Evolutionary conservation across 371 early-diverging fungal species (phyloP).

Genomic region (Mortierella sp.): DNA sequence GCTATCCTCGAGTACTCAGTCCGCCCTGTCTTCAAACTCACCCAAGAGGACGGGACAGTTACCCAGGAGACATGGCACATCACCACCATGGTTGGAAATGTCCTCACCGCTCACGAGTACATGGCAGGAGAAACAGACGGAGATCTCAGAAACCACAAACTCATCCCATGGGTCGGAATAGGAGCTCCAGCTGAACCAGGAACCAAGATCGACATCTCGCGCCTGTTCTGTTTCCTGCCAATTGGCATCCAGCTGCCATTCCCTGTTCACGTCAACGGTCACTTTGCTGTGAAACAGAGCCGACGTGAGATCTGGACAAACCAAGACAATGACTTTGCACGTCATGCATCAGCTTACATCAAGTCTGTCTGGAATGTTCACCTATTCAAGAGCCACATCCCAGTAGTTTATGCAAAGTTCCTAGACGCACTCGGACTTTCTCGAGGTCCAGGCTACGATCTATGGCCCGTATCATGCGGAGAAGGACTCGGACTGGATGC

Average conservation of each 20-base stretch:
- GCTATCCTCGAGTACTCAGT: slow-evolving; percentile 23
- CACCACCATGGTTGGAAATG: slow-evolving; percentile 33
- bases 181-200: slow-evolving; percentile 27
- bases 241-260: slow-evolving; percentile 51
- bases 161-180: slow-evolving; percentile 55
- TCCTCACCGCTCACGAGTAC: slow-evolving; percentile 9
- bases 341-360: slow-evolving; percentile 25
- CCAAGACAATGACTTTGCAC: slow-evolving; percentile 27
- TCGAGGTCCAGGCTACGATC: slow-evolving; percentile 18
- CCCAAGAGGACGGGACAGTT: slow-evolving; percentile 14
- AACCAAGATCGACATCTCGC: slow-evolving; percentile 9
- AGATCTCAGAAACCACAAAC: slow-evolving; percentile 24
- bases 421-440: slow-evolving; percentile 15
- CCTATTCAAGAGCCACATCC: slow-evolving; percentile 35
- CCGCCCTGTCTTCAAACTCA: slow-evolving; percentile 15
- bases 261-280: slow-evolving; percentile 52
- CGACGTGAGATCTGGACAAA: slow-evolving; percentile 41
- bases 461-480: slow-evolving; percentile 26
- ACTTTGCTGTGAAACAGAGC: slow-evolving; percentile 53
- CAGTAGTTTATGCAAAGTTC: slow-evolving; percentile 41
- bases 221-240: slow-evolving; percentile 53
- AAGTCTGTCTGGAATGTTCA: slow-evolving; percentile 50
- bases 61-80: slow-evolving; percentile 31
- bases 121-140: slow-evolving; percentile 18
- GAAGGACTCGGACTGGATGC: slow-evolving; percentile 10